Conservation (phyloP, 2,329 filamentous ascomycete genomes). For the Fusarium aywerte region DNA sequence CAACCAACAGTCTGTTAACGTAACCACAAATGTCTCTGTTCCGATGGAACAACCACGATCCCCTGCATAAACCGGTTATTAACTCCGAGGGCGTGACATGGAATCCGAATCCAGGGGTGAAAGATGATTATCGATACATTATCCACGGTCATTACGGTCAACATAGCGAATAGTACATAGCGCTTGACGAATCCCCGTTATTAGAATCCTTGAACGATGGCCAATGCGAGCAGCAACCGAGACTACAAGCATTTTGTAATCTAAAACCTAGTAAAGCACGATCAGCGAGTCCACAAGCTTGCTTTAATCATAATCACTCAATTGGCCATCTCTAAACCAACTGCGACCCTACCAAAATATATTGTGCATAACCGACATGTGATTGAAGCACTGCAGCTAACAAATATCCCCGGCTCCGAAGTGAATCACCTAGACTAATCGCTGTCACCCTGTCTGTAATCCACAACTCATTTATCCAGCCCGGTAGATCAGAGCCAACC, state of each 20-base stretch:
- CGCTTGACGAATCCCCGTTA: neutral
- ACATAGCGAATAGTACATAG: neutral
- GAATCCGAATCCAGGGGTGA: slow-evolving; percentile 1
- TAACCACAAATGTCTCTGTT: slow-evolving; percentile 14
- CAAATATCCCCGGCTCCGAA: slow-evolving; percentile 17
- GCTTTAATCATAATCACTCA: neutral
- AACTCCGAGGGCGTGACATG: neutral
- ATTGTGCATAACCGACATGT: slow-evolving; percentile 21
- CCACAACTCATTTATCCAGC: slow-evolving; percentile 25
- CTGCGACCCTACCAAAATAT: slow-evolving; percentile 5
- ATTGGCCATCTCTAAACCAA: slow-evolving; percentile 11
- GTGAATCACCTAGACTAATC: neutral
- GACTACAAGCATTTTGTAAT: slow-evolving; percentile 8
- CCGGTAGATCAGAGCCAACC: slow-evolving; percentile 9
- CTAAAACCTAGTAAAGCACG: slow-evolving; percentile 5
- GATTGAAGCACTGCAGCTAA: slow-evolving; percentile 14
- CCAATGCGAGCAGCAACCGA: slow-evolving; percentile 8
- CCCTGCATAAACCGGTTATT: neutral
- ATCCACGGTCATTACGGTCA: slow-evolving; percentile 13
- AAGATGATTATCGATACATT: neutral
- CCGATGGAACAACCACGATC: neutral
- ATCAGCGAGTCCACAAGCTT: slow-evolving; percentile 1
- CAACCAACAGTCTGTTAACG: neutral
- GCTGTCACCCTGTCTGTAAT: slow-evolving; percentile 7
- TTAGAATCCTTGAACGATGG: neutral